Evolutionary conservation across 495 filamentous ascomycete species (phyloP), one percentile per base, ranked within the genome.

Genomic region (Penicillium taxi): DNA sequence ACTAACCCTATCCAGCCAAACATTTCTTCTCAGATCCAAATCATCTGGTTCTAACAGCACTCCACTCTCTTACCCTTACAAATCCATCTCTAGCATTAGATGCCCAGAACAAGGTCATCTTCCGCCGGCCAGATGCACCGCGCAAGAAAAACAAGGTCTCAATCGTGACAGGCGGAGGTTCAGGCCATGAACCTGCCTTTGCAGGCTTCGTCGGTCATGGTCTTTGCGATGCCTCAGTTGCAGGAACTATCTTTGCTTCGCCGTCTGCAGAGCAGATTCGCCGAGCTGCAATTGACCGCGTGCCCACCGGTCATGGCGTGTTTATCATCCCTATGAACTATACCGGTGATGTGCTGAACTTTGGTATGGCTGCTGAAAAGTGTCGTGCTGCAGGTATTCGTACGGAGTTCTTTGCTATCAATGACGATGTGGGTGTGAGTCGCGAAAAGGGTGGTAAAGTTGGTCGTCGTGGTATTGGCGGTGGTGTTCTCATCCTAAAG

Each of bases 401-500:
- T 18, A 84, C 87, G 0, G 88, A 96, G 55, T 94, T 96, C 81
- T 80, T 95, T 15, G 81, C 94, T 7, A 88, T 96, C 21, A 86
- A 78, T n/a, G 91, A 98, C 48, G 91, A 98, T 59, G 91, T 89
- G 0, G 87, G 90, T 13, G 91, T 98, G 20, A 91, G 91, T 1
- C 69, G 88, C 40, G 66, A 64, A 30, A 81, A 80, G 61, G 77
- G 81, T 5, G 90, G 91, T 3, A 96, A 94, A 58, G 91, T 96
- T 6, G 91, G 91, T 9, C 70, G 91, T 37, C 72, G 91, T 51
- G 91, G 91, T 26, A 86, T 98, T 51, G 88, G 85, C 12, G 91
- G 91, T 17, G 94, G 88, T 29, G 83, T 90, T 15, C 58, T 96
- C 16, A 82, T 95, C 16, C 72, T 86, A 46, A 98, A 98, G 73